Evolutionary conservation across 257 asterid species (phyloP).

Genomic region (Nemophila menziesii): DNA sequence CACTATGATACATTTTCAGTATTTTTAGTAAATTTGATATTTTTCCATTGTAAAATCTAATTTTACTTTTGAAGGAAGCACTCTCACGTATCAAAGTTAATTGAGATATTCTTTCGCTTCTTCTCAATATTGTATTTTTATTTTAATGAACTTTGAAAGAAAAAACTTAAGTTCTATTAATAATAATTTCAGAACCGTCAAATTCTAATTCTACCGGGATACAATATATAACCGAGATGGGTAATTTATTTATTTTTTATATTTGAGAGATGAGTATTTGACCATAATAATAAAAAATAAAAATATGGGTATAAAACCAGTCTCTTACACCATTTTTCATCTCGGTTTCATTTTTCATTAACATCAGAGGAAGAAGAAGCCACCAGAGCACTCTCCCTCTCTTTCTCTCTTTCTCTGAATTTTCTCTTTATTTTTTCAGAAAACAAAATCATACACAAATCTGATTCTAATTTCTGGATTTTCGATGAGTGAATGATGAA

Average conservation of each 20-base stretch:
- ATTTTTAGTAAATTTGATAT: too few relatives aligned
- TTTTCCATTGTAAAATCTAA: too few relatives aligned
- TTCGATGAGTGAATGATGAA: constrained; percentile 26
- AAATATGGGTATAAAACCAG: constrained; percentile 39
- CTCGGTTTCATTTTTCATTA: constrained; percentile 16
- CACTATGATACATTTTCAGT: too few relatives aligned
- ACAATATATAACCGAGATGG: neutral
- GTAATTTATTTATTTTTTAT: neutral
- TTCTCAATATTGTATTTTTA: too few relatives aligned
- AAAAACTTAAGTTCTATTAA: too few relatives aligned
- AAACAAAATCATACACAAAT: neutral
- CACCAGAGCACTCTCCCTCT: constrained; percentile 21
- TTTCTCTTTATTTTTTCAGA: constrained; percentile 9
- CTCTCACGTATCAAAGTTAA: too few relatives aligned
- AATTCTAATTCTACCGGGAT: constrained; percentile 22
- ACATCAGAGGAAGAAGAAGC: constrained; percentile 20
- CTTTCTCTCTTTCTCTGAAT: constrained; percentile 9
- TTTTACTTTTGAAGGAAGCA: too few relatives aligned
- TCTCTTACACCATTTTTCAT: constrained; percentile 31
- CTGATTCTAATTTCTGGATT: constrained; percentile 5
- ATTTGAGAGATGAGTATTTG: constrained; percentile 11
- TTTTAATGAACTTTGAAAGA: too few relatives aligned
- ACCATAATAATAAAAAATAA: constrained; percentile 13
- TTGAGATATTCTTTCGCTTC: too few relatives aligned
- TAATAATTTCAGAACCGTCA: constrained; percentile 19